Evolutionary conservation across 164 flowering plant genomes (phyloP).

Genomic region (Echeveria elegans): DNA sequence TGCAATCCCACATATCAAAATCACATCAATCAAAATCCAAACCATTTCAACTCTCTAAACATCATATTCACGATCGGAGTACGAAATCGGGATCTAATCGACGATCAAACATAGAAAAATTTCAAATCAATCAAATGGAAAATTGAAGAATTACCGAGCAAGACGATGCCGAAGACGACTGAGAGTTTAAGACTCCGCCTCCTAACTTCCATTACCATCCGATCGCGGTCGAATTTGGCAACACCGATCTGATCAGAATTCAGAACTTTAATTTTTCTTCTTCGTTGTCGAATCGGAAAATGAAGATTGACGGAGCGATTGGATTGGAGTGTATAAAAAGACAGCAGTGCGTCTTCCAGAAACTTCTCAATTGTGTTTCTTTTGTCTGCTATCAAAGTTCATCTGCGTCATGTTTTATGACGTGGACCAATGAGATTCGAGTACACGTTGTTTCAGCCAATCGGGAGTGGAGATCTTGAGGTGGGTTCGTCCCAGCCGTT

Average conservation of each 20-base stretch:
- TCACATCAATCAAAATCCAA: not conserved
- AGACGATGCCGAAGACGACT: not conserved
- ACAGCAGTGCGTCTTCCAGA: not conserved
- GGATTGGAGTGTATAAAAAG: not conserved
- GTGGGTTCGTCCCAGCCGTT: not conserved
- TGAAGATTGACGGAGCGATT: not conserved
- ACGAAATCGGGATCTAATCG: not conserved
- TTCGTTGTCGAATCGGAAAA: not conserved
- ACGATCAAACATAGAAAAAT: no score
- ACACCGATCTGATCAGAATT: not conserved
- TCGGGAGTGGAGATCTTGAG: constrained; percentile 1
- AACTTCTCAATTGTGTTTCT: not conserved
- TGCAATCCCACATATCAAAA: not conserved
- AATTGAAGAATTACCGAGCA: constrained; percentile 1
- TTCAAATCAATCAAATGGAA: no score
- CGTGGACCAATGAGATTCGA: constrained; percentile 1
- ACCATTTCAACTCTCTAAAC: not conserved
- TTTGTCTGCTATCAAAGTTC: not conserved
- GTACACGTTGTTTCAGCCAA: constrained; percentile 1
- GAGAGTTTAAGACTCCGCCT: constrained; percentile 2
- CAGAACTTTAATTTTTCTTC: not conserved
- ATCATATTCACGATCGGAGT: not conserved
- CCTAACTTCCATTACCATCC: constrained; percentile 2
- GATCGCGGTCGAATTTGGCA: not conserved
- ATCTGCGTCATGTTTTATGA: constrained; percentile 6